Evolutionary conservation across 108 stramenopile genomes (phyloP), one percentile per base, ranked within the genome.

Genomic region (Skeletonema grethae): DNA sequence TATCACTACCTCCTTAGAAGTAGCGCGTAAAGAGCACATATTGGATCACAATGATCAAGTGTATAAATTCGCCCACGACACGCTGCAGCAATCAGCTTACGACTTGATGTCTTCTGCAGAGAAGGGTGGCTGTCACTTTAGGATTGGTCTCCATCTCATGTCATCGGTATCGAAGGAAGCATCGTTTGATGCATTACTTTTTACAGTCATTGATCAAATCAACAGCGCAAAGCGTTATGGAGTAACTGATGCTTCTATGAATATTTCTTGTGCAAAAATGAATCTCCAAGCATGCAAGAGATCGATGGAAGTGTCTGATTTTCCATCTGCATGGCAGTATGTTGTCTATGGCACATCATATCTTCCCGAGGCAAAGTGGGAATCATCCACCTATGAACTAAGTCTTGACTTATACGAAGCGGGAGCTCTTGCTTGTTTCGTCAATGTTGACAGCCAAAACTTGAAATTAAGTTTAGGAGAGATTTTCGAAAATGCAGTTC

Each of bases 61-160:
- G 8, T 84, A 73, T 29, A 61, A 57, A 43, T 87, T 87, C 46
- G 57, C 57, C 11, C 86, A 87, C 53, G 86, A 87, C 59, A 73
- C 60, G 36, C 72, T 87, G 2, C 68, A 82, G 61, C 82, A 87
- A 67, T 77, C 86, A n/a, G 82, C 86, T 6, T 87, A 86, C 48
- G 70, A 61, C 13, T 50, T 86, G 53, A 74, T 86, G 11, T 29
- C 75, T 46, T 29, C 67, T 0, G 58, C 70, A 28, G 61, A 72
- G 7, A 70, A 65, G 32, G 35, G 36, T 53, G 59, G 41, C 1
- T 60, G 10, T 34, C 59, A 60, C 35, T 60, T 35, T 34, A 60
- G 24, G 5, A 30, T 60, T 31, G 59, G 59, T n/a, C 46, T 48
- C 18, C 55, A 66, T 22, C 58, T 65, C 29, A 55, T 43, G 64